Base-by-base conservation (phyloP, 2,329 filamentous ascomycete species). In the Colletotrichum gigasporum region DNA sequence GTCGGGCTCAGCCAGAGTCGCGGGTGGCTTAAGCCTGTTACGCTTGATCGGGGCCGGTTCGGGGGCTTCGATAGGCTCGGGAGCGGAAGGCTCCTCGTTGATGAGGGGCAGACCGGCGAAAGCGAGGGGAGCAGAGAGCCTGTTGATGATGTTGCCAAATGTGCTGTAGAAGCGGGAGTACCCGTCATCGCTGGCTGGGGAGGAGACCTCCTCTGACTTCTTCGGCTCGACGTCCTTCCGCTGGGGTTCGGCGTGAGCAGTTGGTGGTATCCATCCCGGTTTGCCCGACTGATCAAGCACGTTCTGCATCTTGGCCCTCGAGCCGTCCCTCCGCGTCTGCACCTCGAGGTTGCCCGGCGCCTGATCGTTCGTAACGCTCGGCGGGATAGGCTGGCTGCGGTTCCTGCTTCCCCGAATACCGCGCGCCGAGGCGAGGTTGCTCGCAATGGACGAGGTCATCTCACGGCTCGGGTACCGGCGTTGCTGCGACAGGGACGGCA, bases 161-260 rank as follows among this genome's bases (percentile, higher is more conserved):
- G 93, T 94, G 63, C 87, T 94, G 78, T 98, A 99, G 79, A 98
- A 99, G 56, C 90, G 88, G 6, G 92, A 88, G 74, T 97, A 99
- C 5, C 92, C 90, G 60, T 95, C 94, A 30, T 97, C 93, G 69
- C 78, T 80, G 3, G 71, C 68, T 2, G 61, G 47, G n/a, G 62
- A 59, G 45, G 69, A 9, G 3, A 69, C 26, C 48, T 79, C 75
- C n/a, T 71, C 71, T 2, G 71, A 47, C 42, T 75, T 69, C 8
- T 72, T 58, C 20, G 69, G 60, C 63, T 70, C 66, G 68, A 50
- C 65, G 57, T 67, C 70, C 65, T 66, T 72, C 55, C 65, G 74
- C 10, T 54, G 48, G n/a, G 60, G 24, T 20, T 72, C 68, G n/a
- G 62, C 68, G 41, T 69, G 67, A 22, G 71, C 71, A 51, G 71